Evolutionary conservation across 352 stramenopile species (phyloP).

Genomic region (Phytophthora cajani): DNA sequence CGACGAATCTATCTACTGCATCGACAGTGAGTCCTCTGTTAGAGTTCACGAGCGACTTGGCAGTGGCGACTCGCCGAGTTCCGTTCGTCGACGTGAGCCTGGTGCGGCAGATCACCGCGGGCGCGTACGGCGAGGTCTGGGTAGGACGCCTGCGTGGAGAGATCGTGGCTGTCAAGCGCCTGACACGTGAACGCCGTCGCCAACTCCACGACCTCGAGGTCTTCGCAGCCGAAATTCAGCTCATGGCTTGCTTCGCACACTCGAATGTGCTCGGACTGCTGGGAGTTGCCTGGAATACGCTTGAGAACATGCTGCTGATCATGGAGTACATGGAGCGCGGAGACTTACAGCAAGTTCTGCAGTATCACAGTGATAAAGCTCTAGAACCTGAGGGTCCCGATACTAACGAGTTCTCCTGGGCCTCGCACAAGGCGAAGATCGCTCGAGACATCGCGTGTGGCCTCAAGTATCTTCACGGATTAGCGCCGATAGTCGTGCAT

Average conservation of each 20-base stretch:
- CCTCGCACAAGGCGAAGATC: conserved; percentile 18
- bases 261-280: conserved; percentile 44
- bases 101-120: conserved; percentile 42
- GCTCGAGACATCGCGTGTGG: conserved; percentile 13
- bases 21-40: conserved; percentile 25
- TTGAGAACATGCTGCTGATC: conserved; percentile 52
- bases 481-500: conserved; percentile 14
- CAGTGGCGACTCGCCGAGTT: conserved; percentile 41
- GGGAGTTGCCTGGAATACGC: conserved; percentile 48
- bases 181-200: conserved; percentile 30
- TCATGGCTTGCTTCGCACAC: conserved; percentile 47
- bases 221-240: conserved; percentile 50
- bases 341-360: conserved; percentile 49
- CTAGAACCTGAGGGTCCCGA: neutral
- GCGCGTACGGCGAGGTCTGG: conserved; percentile 64
- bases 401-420: conserved; percentile 25
- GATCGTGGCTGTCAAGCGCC: conserved; percentile 54
- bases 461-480: conserved; percentile 11
- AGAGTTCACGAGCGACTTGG: conserved; percentile 34
- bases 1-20: conserved; percentile 1
- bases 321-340: conserved; percentile 57
- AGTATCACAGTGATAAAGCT: conserved; percentile 23
- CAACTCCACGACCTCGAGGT: conserved; percentile 33
- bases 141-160: conserved; percentile 40
- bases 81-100: conserved; percentile 45